These are phyloP conservation scores for Glutinoglossum americanum DNA, from an alignment of 495 filamentous ascomycete genomes.

Conservation along the genomic window DNA sequence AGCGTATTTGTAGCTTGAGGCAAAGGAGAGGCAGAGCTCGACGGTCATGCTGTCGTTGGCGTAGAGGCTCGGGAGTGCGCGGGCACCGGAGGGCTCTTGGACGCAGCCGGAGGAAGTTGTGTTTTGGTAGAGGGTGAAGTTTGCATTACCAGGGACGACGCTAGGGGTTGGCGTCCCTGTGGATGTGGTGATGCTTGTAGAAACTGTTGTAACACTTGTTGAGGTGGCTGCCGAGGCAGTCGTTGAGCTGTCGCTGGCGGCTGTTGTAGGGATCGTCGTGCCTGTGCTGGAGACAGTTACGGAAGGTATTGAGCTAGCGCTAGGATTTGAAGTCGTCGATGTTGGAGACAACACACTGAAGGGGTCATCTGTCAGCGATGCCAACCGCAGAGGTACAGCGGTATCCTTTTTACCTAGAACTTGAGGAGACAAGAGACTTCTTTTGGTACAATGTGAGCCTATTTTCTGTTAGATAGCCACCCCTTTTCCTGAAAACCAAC, in stretches of 20 bases:
- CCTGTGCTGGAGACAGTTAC: not conserved
- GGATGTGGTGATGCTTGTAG: not conserved
- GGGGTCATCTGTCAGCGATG: not conserved
- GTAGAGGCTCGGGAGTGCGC: not conserved
- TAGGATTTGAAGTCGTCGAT: not conserved
- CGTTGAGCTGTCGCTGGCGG: not conserved
- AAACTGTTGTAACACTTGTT: not conserved
- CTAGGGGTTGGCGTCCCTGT: constrained; percentile 1
- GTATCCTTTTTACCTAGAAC: not conserved
- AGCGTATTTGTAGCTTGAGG: not conserved
- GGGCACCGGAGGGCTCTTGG: not conserved
- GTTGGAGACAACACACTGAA: not conserved
- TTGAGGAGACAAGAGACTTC: not conserved
- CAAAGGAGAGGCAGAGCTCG: not conserved
- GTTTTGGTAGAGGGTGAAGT: not conserved
- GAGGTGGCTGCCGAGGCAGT: not conserved
- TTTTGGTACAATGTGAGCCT: not conserved
- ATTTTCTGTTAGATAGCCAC: not conserved
- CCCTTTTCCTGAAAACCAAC: not conserved
- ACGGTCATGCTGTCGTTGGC: not conserved
- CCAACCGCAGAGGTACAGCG: not conserved
- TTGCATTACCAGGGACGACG: not conserved
- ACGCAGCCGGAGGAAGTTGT: not conserved
- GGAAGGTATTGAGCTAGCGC: not conserved
- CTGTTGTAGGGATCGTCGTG: not conserved